A percentile compares a stretch with the other conserved stretches of the same genome.
Evolutionary conservation across 75 land plant species (phyloP).

Genomic region (Pseudotsuga menziesii): DNA sequence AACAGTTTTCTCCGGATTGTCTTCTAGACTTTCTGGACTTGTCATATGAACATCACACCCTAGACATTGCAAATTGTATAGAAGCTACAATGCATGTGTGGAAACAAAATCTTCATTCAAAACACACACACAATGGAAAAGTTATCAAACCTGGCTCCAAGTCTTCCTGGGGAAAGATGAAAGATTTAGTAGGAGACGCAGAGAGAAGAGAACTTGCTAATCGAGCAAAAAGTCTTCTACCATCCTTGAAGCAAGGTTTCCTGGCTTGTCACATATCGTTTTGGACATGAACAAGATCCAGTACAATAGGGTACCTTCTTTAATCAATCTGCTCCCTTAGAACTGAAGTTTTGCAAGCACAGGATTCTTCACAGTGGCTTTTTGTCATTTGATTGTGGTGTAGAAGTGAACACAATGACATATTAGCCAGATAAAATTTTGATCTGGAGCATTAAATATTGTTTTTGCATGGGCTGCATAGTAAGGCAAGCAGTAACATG

Average conservation of each 20-base stretch:
- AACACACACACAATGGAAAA: slow-evolving; percentile 20
- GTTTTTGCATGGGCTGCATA: too few relatives aligned
- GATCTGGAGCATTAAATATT: too few relatives aligned
- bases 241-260: slow-evolving; percentile 30
- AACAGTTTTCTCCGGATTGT: slow-evolving; percentile 63
- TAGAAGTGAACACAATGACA: too few relatives aligned
- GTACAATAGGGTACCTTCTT: too few relatives aligned
- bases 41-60: slow-evolving; percentile 59
- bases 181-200: slow-evolving; percentile 25
- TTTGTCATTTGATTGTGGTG: too few relatives aligned
- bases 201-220: slow-evolving; percentile 25
- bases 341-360: too few relatives aligned
- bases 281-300: slow-evolving; percentile 44
- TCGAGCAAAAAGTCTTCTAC: slow-evolving; percentile 26
- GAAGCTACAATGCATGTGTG: too few relatives aligned
- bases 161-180: slow-evolving; percentile 29
- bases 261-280: slow-evolving; percentile 29
- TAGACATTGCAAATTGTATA: slow-evolving; percentile 73
- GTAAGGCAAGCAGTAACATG: too few relatives aligned
- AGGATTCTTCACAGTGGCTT: too few relatives aligned
- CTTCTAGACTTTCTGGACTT: slow-evolving; percentile 60
- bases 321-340: too few relatives aligned
- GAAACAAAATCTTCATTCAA: too few relatives aligned
- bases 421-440: too few relatives aligned
- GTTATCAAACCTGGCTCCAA: slow-evolving; percentile 9